Conservation (phyloP, 306 rosid species). For the Elaeagnus macrophylla region DNA sequence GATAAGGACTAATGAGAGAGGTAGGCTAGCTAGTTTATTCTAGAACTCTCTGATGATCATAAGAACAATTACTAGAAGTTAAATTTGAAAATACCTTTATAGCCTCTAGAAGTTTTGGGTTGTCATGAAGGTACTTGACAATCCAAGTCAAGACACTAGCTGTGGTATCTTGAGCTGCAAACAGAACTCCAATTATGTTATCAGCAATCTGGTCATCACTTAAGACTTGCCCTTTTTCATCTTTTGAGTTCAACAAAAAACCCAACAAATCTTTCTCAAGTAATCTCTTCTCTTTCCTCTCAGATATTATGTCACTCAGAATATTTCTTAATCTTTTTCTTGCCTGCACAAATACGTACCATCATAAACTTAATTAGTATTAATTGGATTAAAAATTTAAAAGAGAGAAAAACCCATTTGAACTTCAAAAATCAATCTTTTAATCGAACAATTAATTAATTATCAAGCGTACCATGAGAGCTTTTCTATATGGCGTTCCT, state of each 20-base stretch:
- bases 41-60: neutral
- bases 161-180: slow-evolving; percentile 95
- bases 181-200: slow-evolving; percentile 81
- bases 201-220: slow-evolving; percentile 67
- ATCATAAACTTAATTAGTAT: neutral
- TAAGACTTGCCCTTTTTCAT: slow-evolving; percentile 43
- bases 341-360: slow-evolving; percentile 32
- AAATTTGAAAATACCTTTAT: slow-evolving; percentile 45
- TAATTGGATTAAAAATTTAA: neutral
- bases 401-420: neutral
- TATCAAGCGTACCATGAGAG: slow-evolving; percentile 38
- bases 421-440: neutral
- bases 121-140: slow-evolving; percentile 63
- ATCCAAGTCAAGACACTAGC: slow-evolving; percentile 94
- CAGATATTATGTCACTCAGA: slow-evolving; percentile 45
- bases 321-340: slow-evolving; percentile 53
- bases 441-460: too few species aligned
- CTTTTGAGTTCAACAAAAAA: slow-evolving; percentile 47
- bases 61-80: neutral
- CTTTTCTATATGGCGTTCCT: slow-evolving; percentile 61
- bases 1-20: neutral
- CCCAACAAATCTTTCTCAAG: slow-evolving; percentile 53
- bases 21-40: neutral
- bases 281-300: slow-evolving; percentile 53
- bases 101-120: slow-evolving; percentile 62